phyloP scores from a whole-genome alignment of 441 rosid species.

The Populus hybrid region DNA sequence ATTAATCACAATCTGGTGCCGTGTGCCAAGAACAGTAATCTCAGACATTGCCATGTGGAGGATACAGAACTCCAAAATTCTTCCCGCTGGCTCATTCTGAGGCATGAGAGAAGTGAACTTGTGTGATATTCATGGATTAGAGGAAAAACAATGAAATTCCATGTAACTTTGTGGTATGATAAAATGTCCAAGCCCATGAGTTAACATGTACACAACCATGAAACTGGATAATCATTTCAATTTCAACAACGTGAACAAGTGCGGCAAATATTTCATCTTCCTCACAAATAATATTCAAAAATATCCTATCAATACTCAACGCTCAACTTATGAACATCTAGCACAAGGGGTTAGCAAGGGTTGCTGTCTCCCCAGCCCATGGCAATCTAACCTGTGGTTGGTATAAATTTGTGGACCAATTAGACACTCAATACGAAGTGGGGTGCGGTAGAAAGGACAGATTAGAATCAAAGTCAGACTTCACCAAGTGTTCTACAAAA shows the following conservation, averaged over 20 bases:
- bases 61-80: constrained; percentile 82
- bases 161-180: not conserved
- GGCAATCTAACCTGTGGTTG: not conserved
- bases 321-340: not conserved
- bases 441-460: not conserved
- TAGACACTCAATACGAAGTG: not conserved
- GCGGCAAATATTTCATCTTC: not conserved
- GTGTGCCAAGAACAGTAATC: constrained; percentile 71
- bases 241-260: constrained; percentile 14
- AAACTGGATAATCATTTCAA: not conserved
- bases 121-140: not conserved
- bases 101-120: constrained; percentile 12
- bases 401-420: constrained; percentile 2
- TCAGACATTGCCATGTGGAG: constrained; percentile 97
- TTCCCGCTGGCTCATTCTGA: constrained; percentile 80
- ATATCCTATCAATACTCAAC: not conserved
- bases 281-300: not conserved
- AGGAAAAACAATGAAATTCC: not conserved
- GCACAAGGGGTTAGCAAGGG: not conserved
- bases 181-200: not conserved
- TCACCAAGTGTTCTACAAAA: not conserved
- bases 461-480: not conserved
- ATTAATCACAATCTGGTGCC: constrained; percentile 88
- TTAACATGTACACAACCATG: not conserved
- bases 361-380: not conserved